Evolutionary conservation across 768 basidiomycete genomes (phyloP), one percentile per base, ranked within the genome.

Genomic region (Heimioporus sp.): DNA sequence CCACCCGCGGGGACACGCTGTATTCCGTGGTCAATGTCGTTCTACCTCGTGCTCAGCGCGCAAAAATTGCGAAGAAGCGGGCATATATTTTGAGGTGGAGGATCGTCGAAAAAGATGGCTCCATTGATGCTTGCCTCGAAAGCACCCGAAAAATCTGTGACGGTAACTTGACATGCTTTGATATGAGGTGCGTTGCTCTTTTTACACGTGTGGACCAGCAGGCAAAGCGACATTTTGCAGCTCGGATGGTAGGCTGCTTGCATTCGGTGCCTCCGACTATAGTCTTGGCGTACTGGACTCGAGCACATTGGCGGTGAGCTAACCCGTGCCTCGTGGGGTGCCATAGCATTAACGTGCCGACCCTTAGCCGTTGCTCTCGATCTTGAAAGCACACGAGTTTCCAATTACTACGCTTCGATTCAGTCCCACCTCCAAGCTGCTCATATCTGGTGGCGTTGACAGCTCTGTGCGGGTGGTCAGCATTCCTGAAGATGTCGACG

Each of bases 381-480:
- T 99, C 55, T 75, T 98, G 52, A 91, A 90, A 69, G 90, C 97
- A 0, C 96, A 98, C 68, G 93, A 95, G 53, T 93, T 98, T 68
- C 90, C 97, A 5, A 83, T 91, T 6, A 98, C 97, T 1, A 84
- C 89, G 5, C 71, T 99, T 49, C 81, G 81, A 52, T 99, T 99
- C 77, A 96, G 88, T 65, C 87, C 93, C 2, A 76, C 83, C 7
- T 85, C 87, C 12, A 82, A 77, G n/a, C 58, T 95, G 12, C 77
- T 99, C 4, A 80, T 95, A 17, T 92, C 92, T 6, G 95, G 90
- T 16, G 93, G 93, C 59, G 89, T 91, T 9, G 96, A 98, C 71
- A 93, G 90, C 66, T 83, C 87, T 2, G 73, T 98, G 17, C 82
- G 95, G 28, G 74, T 93, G 39, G 80, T 95, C 30, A 76, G 74